Conservation (phyloP, 73 alveolate genomes). For the Symbiodinium pilosum region DNA sequence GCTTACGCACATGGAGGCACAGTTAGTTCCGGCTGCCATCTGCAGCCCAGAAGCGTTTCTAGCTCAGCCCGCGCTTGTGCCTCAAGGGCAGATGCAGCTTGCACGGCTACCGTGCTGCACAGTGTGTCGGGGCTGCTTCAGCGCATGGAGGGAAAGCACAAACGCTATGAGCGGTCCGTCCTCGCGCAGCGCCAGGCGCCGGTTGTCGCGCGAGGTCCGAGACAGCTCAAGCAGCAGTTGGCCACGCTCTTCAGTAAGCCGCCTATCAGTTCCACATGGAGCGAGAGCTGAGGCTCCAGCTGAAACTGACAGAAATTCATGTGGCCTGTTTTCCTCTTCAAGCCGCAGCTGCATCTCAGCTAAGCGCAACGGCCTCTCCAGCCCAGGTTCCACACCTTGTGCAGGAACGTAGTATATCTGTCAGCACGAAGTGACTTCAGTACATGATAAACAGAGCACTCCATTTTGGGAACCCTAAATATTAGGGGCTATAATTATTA, state of each 20-base stretch:
- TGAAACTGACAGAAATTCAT: too few species aligned
- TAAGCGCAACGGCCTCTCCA: conserved; percentile 13
- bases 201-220: conserved; percentile 42
- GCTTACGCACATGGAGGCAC: too few species aligned
- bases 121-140: too few species aligned
- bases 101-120: neutral
- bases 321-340: conserved; percentile 10
- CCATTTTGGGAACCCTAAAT: too few species aligned
- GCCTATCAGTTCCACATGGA: too few species aligned
- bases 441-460: too few species aligned
- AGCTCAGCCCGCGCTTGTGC: conserved; percentile 14
- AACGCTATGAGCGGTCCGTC: neutral
- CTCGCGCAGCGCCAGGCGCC: conserved; percentile 2
- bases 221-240: conserved; percentile 64
- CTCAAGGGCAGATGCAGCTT: neutral
- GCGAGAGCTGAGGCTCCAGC: too few species aligned
- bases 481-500: neutral
- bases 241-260: conserved; percentile 33
- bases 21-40: too few species aligned
- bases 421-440: too few species aligned
- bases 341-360: neutral
- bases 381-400: neutral
- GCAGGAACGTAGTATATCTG: neutral
- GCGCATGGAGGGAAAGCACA: too few species aligned
- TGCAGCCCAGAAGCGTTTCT: neutral